Conservation (phyloP, 73 alveolate genomes). For the Paramecium sexaurelia region DNA sequence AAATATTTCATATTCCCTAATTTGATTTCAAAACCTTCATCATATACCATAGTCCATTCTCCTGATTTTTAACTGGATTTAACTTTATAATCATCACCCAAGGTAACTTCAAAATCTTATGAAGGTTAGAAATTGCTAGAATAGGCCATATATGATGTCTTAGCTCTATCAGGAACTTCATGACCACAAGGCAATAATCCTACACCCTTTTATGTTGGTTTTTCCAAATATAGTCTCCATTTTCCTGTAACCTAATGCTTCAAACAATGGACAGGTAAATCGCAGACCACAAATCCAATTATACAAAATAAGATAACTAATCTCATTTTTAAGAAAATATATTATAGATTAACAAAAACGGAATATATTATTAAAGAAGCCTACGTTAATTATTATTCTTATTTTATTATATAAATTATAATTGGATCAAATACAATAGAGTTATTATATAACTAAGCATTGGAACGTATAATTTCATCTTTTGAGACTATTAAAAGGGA, state of each 20-base stretch:
- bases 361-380: constrained; percentile 47
- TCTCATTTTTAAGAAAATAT: constrained; percentile 1
- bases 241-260: constrained; percentile 40
- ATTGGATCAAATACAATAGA: constrained; percentile 79
- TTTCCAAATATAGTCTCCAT: constrained; percentile 34
- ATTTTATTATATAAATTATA: constrained; percentile 40
- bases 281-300: not conserved
- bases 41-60: constrained; percentile 68
- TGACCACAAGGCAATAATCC: constrained; percentile 45
- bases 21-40: constrained; percentile 69
- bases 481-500: constrained; percentile 77
- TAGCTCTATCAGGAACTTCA: constrained; percentile 29
- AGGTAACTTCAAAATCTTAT: not conserved
- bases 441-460: constrained; percentile 73
- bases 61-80: constrained; percentile 20
- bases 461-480: constrained; percentile 79
- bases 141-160: constrained; percentile 49
- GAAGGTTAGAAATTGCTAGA: not conserved
- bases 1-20: constrained; percentile 45
- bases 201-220: not conserved
- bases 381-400: constrained; percentile 13
- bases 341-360: constrained; percentile 20
- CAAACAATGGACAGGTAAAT: constrained; percentile 53
- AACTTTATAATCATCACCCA: constrained; percentile 54
- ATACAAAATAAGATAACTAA: not conserved